These are phyloP conservation scores for Vitis amurensis DNA, from an alignment of 164 flowering plant genomes.

Conservation along the genomic window DNA sequence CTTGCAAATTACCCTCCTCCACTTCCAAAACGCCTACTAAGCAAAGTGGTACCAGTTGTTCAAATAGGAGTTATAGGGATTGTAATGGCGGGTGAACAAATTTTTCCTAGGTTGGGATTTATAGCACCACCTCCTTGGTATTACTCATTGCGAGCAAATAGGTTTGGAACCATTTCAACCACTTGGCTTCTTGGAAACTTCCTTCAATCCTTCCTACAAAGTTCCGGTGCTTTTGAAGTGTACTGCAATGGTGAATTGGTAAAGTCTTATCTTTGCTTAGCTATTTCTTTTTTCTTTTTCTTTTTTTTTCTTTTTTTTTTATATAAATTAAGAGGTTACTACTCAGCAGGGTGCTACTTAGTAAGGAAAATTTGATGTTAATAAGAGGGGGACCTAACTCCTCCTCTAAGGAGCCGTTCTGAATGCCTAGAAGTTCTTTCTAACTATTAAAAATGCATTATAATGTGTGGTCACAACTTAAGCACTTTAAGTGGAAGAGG, in stretches of 20 bases:
- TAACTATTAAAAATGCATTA: too few relatives aligned
- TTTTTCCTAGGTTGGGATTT: slow-evolving; percentile 81
- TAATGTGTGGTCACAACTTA: too few relatives aligned
- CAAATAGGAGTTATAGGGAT: slow-evolving; percentile 73
- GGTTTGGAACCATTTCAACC: slow-evolving; percentile 82
- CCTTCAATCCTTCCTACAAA: slow-evolving; percentile 77
- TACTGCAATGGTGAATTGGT: slow-evolving; percentile 71
- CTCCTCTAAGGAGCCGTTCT: too few relatives aligned
- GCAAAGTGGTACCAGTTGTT: slow-evolving; percentile 71
- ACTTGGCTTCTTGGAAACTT: slow-evolving; percentile 90
- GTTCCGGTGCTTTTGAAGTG: slow-evolving; percentile 96
- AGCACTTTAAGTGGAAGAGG: too few relatives aligned
- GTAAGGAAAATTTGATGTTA: too few relatives aligned
- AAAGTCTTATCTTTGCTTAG: slow-evolving; percentile 1
- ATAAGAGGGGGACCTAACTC: too few relatives aligned
- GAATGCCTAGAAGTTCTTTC: too few relatives aligned
- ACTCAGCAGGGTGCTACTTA: too few relatives aligned
- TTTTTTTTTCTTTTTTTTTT: too few relatives aligned
- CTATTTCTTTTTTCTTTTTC: too few relatives aligned
- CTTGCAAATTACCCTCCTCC: slow-evolving; percentile 84
- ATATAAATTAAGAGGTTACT: too few relatives aligned
- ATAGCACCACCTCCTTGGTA: slow-evolving; percentile 82
- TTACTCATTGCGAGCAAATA: slow-evolving; percentile 72
- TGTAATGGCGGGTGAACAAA: slow-evolving; percentile 80
- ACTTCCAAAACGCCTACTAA: slow-evolving; percentile 75